Evolutionary conservation across 2,329 filamentous ascomycete genomes (phyloP).

Genomic region (Colletotrichum horii): DNA sequence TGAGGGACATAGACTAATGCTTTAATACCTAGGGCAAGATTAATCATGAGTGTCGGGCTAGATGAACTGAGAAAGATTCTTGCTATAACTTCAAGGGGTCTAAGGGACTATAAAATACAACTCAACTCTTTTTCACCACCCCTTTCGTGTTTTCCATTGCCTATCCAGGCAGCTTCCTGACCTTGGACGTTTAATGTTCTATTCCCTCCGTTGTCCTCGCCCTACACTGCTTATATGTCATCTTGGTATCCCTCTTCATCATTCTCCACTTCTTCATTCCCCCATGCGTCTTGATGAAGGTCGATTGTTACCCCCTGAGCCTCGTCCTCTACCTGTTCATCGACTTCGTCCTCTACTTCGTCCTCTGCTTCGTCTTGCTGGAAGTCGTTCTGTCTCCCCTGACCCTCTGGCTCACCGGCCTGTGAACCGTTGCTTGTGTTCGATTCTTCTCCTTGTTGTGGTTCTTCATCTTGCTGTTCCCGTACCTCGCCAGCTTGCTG

Average conservation of each 20-base stretch:
- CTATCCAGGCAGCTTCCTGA: neutral
- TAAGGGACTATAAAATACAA: neutral
- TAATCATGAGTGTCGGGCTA: neutral
- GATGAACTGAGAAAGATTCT: neutral
- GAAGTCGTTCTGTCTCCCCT: too few species aligned
- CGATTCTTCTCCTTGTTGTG: neutral
- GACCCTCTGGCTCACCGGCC: neutral
- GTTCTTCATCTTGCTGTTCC: neutral
- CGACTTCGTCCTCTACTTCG: neutral
- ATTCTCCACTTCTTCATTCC: neutral
- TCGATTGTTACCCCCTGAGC: neutral
- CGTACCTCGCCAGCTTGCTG: neutral
- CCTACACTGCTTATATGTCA: neutral
- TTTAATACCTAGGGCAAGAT: neutral
- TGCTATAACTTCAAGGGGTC: fast-evolving
- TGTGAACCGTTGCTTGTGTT: neutral
- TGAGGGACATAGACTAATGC: neutral
- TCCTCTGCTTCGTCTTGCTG: neutral
- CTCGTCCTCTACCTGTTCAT: too few species aligned
- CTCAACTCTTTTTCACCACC: neutral
- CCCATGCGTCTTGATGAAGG: neutral
- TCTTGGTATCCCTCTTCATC: neutral
- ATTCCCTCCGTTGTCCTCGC: too few species aligned
- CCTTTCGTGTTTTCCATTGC: neutral
- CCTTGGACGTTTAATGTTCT: neutral